These are phyloP conservation scores for Pseudogymnoascus sp. DNA, from an alignment of 2,329 filamentous ascomycete genomes.

Conservation along the genomic window DNA sequence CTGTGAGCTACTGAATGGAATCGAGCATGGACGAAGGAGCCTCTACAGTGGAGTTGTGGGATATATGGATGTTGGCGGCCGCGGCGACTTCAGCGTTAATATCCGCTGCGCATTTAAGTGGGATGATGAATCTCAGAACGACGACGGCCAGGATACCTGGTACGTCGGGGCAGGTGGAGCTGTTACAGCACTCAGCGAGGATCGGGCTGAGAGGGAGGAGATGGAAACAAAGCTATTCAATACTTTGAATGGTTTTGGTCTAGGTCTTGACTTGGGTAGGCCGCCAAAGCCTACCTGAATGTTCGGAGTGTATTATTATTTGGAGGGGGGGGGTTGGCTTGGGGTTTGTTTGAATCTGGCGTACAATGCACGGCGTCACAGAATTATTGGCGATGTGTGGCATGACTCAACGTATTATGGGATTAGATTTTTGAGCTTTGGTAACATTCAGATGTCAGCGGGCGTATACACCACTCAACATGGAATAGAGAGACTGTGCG, in stretches of 20 bases:
- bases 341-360: neutral
- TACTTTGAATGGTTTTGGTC: conserved; percentile 14
- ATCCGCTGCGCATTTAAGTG: conserved; percentile 75
- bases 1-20: conserved; percentile 66
- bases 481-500: neutral
- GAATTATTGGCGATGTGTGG: neutral
- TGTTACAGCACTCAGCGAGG: conserved; percentile 74
- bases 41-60: conserved; percentile 85
- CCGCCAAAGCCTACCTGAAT: neutral
- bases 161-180: conserved; percentile 83
- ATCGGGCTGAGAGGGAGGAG: conserved; percentile 77
- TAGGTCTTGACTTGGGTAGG: neutral
- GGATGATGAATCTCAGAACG: conserved; percentile 45
- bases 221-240: conserved; percentile 62
- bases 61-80: conserved; percentile 78
- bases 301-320: neutral
- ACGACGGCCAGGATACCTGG: conserved; percentile 42
- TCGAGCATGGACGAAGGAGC: conserved; percentile 60
- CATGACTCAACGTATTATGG: conserved; percentile 1
- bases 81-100: conserved; percentile 83
- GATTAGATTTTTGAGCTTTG: neutral
- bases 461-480: conserved; percentile 3
- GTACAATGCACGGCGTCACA: neutral
- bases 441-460: neutral
- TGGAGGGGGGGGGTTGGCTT: neutral